Percentiles rank a stretch among this genome's conserved stretches.
Evolutionary conservation across 2,329 filamentous ascomycete genomes (phyloP).

Genomic region (Colletotrichum tropicale): DNA sequence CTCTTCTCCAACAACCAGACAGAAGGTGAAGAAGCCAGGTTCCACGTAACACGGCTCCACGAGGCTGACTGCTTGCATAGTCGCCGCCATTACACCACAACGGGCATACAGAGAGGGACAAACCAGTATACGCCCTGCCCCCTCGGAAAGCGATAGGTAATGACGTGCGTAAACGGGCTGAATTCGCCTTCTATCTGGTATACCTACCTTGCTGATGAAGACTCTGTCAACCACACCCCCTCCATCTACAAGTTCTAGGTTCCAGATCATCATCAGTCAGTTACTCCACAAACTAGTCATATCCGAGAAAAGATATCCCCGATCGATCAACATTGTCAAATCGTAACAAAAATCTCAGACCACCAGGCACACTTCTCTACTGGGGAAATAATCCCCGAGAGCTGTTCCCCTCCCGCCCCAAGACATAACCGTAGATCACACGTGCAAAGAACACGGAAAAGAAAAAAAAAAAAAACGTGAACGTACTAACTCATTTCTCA

Average conservation of each 20-base stretch:
- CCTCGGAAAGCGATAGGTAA: neutral
- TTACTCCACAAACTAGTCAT: neutral
- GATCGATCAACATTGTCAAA: neutral
- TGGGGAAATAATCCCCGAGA: neutral
- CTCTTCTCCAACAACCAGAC: neutral
- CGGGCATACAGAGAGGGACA: neutral
- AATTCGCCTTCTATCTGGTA: neutral
- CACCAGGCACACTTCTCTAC: neutral
- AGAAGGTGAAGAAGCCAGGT: neutral
- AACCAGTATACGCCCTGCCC: rapidly evolving
- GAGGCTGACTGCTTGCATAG: neutral
- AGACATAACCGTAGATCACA: neutral
- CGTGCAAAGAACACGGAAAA: neutral
- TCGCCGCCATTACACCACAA: neutral
- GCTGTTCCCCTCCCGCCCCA: neutral
- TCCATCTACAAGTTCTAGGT: neutral
- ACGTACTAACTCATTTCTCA: neutral
- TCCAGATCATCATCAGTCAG: neutral
- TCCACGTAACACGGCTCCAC: neutral
- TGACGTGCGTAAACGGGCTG: neutral
- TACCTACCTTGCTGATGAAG: neutral
- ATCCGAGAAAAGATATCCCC: neutral
- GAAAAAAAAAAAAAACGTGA: neutral
- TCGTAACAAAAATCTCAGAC: neutral
- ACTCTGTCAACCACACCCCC: neutral